Conservation (phyloP, 2,329 filamentous ascomycete genomes). For the Exophiala spinifera region DNA sequence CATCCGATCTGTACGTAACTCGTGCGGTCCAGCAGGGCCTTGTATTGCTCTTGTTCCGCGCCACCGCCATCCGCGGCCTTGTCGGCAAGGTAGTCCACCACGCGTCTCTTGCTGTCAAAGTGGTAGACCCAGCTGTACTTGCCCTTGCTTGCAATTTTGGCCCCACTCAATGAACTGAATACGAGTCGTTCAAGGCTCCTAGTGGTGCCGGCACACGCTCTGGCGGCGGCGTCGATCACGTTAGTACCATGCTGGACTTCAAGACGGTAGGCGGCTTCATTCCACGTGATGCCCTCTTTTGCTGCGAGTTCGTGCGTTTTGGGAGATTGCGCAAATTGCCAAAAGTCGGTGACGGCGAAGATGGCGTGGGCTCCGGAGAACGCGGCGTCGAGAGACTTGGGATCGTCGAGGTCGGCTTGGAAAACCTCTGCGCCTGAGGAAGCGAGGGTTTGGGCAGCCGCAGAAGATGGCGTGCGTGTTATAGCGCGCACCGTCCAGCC, state of each 20-base stretch:
- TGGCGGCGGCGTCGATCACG: conserved; percentile 37
- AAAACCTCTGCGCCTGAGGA: not conserved
- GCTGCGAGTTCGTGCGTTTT: not conserved
- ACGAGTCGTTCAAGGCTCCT: conserved; percentile 36
- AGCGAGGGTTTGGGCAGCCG: not conserved
- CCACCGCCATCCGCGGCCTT: not conserved
- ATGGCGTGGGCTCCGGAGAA: conserved; percentile 9
- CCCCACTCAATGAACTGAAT: conserved; percentile 38
- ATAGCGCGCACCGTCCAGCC: conserved; percentile 6
- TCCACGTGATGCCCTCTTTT: conserved; percentile 8
- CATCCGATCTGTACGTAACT: conserved; percentile 36
- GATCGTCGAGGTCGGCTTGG: conserved; percentile 11
- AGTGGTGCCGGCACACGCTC: not conserved
- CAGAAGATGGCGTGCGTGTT: conserved; percentile 5
- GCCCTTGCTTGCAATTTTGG: conserved; percentile 39
- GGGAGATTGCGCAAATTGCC: conserved; percentile 6
- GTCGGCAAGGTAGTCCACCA: conserved; percentile 32
- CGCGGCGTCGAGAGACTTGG: conserved; percentile 7
- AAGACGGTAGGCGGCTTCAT: conserved; percentile 12
- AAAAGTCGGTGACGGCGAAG: conserved; percentile 17
- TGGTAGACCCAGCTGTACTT: conserved; percentile 44
- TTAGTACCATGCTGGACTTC: conserved; percentile 40
- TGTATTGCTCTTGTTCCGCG: conserved; percentile 24
- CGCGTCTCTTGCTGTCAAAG: conserved; percentile 43
- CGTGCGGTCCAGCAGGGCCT: conserved; percentile 32